Percentiles rank a stretch among this genome's conserved stretches.
phyloP scores from a whole-genome alignment of 257 asterid species.

The Salvia rosmarinus region DNA sequence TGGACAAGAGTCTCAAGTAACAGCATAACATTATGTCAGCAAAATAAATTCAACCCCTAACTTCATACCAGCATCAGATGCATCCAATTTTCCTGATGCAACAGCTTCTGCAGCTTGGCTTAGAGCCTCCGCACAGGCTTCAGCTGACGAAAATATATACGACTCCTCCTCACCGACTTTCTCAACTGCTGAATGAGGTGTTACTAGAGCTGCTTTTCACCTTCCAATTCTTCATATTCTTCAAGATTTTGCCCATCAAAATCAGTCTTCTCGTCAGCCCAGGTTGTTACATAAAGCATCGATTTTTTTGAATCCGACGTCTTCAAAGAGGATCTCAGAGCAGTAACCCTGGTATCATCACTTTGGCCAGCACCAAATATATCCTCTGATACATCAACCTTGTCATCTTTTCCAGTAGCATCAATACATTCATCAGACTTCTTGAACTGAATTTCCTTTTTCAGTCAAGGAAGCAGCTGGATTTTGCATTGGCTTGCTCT shows the following conservation, averaged over 20 bases:
- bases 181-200: conserved; percentile 36
- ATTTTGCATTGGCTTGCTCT: conserved; percentile 34
- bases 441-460: conserved; percentile 39
- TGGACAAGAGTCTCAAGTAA: conserved; percentile 30
- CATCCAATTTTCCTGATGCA: conserved; percentile 65
- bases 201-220: conserved; percentile 35
- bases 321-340: conserved; percentile 72
- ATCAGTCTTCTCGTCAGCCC: conserved; percentile 77
- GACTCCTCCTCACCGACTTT: conserved; percentile 46
- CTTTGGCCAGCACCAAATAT: conserved; percentile 40
- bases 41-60: conserved; percentile 21
- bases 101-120: conserved; percentile 83
- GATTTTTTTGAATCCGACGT: conserved; percentile 57
- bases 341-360: conserved; percentile 28
- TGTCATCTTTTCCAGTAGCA: conserved; percentile 32
- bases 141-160: conserved; percentile 69
- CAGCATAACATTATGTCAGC: conserved; percentile 6
- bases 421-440: conserved; percentile 25
- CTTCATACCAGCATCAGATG: conserved; percentile 71
- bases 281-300: conserved; percentile 61
- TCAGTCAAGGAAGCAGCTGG: conserved; percentile 43
- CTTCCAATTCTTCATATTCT: conserved; percentile 44
- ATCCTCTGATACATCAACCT: conserved; percentile 40
- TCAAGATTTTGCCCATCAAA: conserved; percentile 45
- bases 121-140: conserved; percentile 90